Conservation (phyloP, 2,329 filamentous ascomycete species). For the Domatiomyces catenatus region DNA sequence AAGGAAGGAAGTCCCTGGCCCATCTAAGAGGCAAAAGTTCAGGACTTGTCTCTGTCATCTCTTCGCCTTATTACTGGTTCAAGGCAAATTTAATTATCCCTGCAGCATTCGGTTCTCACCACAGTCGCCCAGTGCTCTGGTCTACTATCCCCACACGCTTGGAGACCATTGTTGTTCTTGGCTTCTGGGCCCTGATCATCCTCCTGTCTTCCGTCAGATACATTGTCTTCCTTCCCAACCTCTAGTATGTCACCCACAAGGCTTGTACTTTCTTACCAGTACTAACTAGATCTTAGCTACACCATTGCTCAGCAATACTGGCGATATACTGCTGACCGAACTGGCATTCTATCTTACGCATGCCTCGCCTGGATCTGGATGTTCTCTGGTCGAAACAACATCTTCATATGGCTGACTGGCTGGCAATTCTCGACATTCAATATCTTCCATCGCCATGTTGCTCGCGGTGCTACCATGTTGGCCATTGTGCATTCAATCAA, state of each 20-base stretch:
- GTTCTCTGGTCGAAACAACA: conserved; percentile 52
- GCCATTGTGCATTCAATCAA: conserved; percentile 48
- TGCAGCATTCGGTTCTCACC: conserved; percentile 27
- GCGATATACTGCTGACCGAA: conserved; percentile 48
- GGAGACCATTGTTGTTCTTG: conserved; percentile 29
- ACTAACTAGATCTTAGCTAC: conserved; percentile 3
- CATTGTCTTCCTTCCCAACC: conserved; percentile 30
- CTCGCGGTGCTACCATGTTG: conserved; percentile 45
- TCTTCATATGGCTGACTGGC: conserved; percentile 50
- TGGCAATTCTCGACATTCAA: conserved; percentile 55
- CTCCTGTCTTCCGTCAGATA: conserved; percentile 31
- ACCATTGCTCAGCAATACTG: conserved; percentile 25
- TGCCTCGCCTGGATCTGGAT: conserved; percentile 52
- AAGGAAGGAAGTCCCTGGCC: conserved; percentile 2
- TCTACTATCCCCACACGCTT: conserved; percentile 35
- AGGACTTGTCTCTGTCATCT: conserved; percentile 2
- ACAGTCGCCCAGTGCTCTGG: conserved; percentile 27
- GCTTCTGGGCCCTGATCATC: conserved; percentile 32
- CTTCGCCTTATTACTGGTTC: conserved; percentile 19
- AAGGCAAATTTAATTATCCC: conserved; percentile 28
- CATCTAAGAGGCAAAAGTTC: conserved; percentile 1
- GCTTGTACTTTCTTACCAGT: not conserved
- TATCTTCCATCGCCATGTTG: conserved; percentile 52
- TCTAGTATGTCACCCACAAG: conserved; percentile 26
- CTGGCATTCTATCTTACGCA: conserved; percentile 47